Conservation (phyloP, 1,284 basidiomycete species). For the Fomitopsis pinicola region DNA sequence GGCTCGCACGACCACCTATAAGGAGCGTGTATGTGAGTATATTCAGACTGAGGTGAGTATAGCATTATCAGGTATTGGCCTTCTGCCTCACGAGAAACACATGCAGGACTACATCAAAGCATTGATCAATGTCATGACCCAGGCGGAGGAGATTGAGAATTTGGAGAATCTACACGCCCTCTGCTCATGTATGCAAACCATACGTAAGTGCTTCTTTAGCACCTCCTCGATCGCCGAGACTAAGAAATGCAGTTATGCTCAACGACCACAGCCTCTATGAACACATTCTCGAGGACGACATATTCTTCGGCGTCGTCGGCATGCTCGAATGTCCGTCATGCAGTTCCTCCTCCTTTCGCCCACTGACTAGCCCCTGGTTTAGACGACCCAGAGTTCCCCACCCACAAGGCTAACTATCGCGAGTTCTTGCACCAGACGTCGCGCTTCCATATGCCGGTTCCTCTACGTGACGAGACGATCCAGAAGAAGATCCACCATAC, state of each 20-base stretch:
- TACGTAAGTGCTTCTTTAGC: slow-evolving; percentile 57
- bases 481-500: slow-evolving; percentile 93
- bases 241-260: slow-evolving; percentile 67
- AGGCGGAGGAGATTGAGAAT: slow-evolving; percentile 91
- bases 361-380: slow-evolving; percentile 16
- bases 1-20: slow-evolving; percentile 59
- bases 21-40: slow-evolving; percentile 80
- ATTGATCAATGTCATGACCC: slow-evolving; percentile 78
- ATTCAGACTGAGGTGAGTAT: slow-evolving; percentile 67
- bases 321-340: slow-evolving; percentile 89
- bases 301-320: slow-evolving; percentile 90
- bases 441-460: slow-evolving; percentile 84
- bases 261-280: slow-evolving; percentile 97
- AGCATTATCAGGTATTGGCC: background rate
- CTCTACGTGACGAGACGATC: slow-evolving; percentile 69
- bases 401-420: slow-evolving; percentile 94
- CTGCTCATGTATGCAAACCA: slow-evolving; percentile 92
- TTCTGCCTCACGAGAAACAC: background rate
- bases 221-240: slow-evolving; percentile 4
- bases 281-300: slow-evolving; percentile 89
- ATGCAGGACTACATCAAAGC: slow-evolving; percentile 83
- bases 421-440: slow-evolving; percentile 83
- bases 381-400: slow-evolving; percentile 98
- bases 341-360: slow-evolving; percentile 10
- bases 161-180: slow-evolving; percentile 86